Evolutionary conservation across 2,329 filamentous ascomycete genomes (phyloP).

Genomic region (Proliferodiscus dingleyae): DNA sequence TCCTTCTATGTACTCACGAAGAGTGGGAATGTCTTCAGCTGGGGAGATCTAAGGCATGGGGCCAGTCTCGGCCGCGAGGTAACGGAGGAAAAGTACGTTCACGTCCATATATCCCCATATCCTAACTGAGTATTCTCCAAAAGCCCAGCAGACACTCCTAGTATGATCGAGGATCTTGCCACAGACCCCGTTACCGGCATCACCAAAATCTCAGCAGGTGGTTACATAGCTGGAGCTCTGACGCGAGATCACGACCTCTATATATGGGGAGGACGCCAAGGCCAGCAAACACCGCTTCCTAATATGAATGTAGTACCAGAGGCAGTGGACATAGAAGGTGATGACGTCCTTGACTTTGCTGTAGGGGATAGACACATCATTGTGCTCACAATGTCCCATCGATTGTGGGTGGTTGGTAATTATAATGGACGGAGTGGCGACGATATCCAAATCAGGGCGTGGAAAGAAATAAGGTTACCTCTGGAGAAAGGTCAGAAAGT

Average conservation of each 20-base stretch:
- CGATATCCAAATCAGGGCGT: constrained; percentile 18
- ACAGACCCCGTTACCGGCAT: constrained; percentile 47
- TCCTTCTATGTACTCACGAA: constrained; percentile 35
- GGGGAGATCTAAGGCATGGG: constrained; percentile 55
- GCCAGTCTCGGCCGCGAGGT: constrained; percentile 51
- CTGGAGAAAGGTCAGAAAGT: constrained; percentile 20
- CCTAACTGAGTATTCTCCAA: background rate
- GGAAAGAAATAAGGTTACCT: constrained; percentile 23
- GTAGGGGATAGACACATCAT: constrained; percentile 57
- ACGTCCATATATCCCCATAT: background rate
- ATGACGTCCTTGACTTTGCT: constrained; percentile 52
- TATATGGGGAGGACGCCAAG: constrained; percentile 48
- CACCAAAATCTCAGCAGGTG: constrained; percentile 46
- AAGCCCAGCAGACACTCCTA: constrained; percentile 44
- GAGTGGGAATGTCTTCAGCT: constrained; percentile 35
- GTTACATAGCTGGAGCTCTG: constrained; percentile 53
- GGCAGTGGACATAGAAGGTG: constrained; percentile 35
- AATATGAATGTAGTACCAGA: constrained; percentile 14
- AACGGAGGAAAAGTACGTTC: constrained; percentile 11
- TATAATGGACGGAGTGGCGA: constrained; percentile 56
- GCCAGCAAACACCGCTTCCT: constrained; percentile 15
- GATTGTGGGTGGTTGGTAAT: constrained; percentile 55
- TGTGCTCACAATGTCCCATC: constrained; percentile 44
- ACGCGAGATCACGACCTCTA: constrained; percentile 56
- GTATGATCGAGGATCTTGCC: constrained; percentile 43